phyloP scores from a whole-genome alignment of 129 eudicot genomes.

The Centella asiatica region DNA sequence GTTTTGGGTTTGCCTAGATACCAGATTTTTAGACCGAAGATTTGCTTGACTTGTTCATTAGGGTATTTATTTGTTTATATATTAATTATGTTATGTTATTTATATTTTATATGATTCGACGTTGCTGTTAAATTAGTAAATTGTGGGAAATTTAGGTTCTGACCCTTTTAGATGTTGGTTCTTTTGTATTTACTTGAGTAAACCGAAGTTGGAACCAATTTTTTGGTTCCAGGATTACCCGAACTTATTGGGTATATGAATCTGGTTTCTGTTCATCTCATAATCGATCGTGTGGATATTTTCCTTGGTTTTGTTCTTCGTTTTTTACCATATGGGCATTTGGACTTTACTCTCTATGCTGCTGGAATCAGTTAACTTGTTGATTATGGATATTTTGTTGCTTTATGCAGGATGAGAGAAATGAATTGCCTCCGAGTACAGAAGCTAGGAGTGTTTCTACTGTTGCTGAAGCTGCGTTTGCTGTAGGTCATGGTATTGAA shows the following conservation, averaged over 20 bases:
- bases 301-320: too few relatives aligned
- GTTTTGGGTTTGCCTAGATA: background rate
- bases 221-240: background rate
- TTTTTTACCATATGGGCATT: background rate
- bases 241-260: conserved; percentile 5
- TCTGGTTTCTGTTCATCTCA: background rate
- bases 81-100: too few relatives aligned
- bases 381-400: background rate
- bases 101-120: too few relatives aligned
- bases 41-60: background rate
- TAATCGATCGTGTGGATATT: background rate
- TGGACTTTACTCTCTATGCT: too few relatives aligned
- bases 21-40: background rate
- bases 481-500: conserved; percentile 73
- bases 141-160: background rate
- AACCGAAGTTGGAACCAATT: background rate
- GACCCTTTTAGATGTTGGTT: background rate
- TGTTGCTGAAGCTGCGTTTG: conserved; percentile 25
- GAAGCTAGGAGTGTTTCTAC: conserved; percentile 25
- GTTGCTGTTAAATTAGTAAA: background rate
- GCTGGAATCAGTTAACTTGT: background rate
- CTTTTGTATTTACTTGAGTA: background rate
- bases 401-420: conserved; percentile 49
- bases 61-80: background rate
- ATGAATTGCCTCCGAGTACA: conserved; percentile 32